These are phyloP conservation scores for Powellomyces hirtus DNA, from an alignment of 192 early-diverging fungal species.

Conservation along the genomic window DNA sequence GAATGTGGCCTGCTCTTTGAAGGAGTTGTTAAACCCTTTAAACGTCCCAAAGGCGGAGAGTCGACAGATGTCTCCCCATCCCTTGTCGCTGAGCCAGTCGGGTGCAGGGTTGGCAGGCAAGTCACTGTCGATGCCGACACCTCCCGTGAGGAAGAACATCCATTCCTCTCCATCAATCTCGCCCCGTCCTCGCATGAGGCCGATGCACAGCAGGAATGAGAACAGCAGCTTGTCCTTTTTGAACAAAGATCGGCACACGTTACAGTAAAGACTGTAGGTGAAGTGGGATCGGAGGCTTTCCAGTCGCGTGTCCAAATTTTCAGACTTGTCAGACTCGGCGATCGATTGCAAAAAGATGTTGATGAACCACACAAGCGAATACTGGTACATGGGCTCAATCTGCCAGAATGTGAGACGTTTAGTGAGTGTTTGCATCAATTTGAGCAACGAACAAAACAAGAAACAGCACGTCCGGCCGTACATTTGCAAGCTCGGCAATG, in stretches of 20 bases:
- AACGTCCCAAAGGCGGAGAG: conserved; percentile 48
- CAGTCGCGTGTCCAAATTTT: conserved; percentile 44
- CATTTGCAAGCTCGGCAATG: conserved; percentile 61
- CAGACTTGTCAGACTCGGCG: conserved; percentile 55
- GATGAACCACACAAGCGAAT: conserved; percentile 62
- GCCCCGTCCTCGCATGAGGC: conserved; percentile 47
- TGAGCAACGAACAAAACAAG: background rate
- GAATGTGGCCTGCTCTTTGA: conserved; percentile 19
- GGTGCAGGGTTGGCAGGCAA: conserved; percentile 50
- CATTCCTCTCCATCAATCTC: conserved; percentile 61
- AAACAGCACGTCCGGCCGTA: conserved; percentile 19
- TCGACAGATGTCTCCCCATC: conserved; percentile 51
- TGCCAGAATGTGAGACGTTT: background rate
- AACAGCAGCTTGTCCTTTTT: conserved; percentile 65
- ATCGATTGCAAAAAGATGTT: conserved; percentile 64
- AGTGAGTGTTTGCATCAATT: background rate
- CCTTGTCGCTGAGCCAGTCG: conserved; percentile 55
- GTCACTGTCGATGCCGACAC: conserved; percentile 41
- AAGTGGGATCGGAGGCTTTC: conserved; percentile 57
- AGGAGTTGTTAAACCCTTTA: conserved; percentile 38
- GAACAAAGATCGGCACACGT: conserved; percentile 61
- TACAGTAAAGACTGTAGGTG: conserved; percentile 62
- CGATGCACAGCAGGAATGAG: conserved; percentile 60
- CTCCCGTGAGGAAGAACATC: conserved; percentile 62
- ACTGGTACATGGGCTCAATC: conserved; percentile 68